phyloP scores from a whole-genome alignment of 208 protist species.

The Angomonas desouzai region DNA sequence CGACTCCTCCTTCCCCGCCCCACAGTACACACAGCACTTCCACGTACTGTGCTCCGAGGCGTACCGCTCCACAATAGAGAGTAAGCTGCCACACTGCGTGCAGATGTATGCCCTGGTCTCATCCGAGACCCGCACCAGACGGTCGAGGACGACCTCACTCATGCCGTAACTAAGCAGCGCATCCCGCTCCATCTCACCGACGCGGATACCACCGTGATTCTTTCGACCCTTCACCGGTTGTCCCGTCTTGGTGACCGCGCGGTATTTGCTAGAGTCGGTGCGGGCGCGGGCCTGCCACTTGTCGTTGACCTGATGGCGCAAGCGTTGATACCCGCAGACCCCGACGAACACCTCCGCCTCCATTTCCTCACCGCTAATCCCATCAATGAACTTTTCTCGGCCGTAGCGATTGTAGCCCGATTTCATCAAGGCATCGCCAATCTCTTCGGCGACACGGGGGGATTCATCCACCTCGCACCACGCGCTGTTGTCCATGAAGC shows the following conservation, averaged over 20 bases:
- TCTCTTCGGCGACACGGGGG: constrained; percentile 69
- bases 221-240: constrained; percentile 99
- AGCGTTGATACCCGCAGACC: constrained; percentile 99
- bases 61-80: constrained; percentile 86
- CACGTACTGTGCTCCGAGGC: constrained; percentile 81
- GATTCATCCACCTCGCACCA: constrained; percentile 73
- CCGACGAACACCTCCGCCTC: constrained; percentile 98
- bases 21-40: constrained; percentile 87
- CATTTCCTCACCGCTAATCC: constrained; percentile 95
- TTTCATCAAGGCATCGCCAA: constrained; percentile 95
- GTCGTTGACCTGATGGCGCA: constrained; percentile 99
- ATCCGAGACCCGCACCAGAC: constrained; percentile 94
- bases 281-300: constrained; percentile 98
- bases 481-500: constrained; percentile 96
- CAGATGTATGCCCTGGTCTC: constrained; percentile 87
- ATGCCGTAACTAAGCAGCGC: constrained; percentile 98
- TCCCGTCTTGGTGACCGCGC: constrained; percentile 93
- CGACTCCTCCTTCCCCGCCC: constrained; percentile 64
- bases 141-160: constrained; percentile 98
- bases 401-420: constrained; percentile 98
- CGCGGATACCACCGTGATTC: constrained; percentile 97
- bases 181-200: constrained; percentile 99
- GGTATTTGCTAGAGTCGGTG: constrained; percentile 82
- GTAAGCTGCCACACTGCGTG: constrained; percentile 66
- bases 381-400: constrained; percentile 94